Base-by-base conservation (phyloP, 2,329 filamentous ascomycete species). In the Tolypocladium paradoxum region DNA sequence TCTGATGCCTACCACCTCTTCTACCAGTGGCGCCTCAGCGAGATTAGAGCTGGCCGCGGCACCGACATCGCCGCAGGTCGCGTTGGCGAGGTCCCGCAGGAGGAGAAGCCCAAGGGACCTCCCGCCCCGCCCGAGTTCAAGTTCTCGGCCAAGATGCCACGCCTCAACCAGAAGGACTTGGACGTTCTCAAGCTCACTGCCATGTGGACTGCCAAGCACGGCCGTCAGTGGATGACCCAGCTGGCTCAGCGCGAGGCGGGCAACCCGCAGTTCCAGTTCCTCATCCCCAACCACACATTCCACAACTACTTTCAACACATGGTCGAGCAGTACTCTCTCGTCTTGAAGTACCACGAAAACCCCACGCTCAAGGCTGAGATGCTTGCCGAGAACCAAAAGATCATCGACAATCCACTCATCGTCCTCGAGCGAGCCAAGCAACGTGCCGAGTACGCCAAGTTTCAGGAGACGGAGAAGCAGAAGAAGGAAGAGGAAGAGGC, bases 61-160 rank as follows among this genome's bases (percentile, higher is more conserved):
- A 91, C 87, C 14, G 81, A 82, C 18, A 78, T 95, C 38, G 83
- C 87, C 53, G 87, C 88, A 53, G 90, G 90, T 51, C 81, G 87
- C 60, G 79, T 78, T 45, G 84, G 79, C 54, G 87, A 90, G 61
- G 72, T 75, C 16, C 74, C 75, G 43, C 72, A 68, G 18, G 73
- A 75, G 50, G 74, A 75, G 53, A 90, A 87, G 66, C 85, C 89
- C 45, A 82, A 87, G 68, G 92, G 91, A 24, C 92, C 92, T 8
- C 84, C 86, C 45, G 84, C 91, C 64, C 93, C 93, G 18, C 81
- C 87, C 54, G 87, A 91, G 62, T 97, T 95, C 65, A 82, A 88
- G 61, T 99, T 96, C 73, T 96, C 90, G 53, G 91, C 93, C 61
- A 87, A 91, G 67, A 96, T 97, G 89, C 93, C 93, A 54, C 92